Evolutionary conservation across 169 alveolate genomes (phyloP), one percentile per base, ranked within the genome.

Genomic region (Babesia caballi): DNA sequence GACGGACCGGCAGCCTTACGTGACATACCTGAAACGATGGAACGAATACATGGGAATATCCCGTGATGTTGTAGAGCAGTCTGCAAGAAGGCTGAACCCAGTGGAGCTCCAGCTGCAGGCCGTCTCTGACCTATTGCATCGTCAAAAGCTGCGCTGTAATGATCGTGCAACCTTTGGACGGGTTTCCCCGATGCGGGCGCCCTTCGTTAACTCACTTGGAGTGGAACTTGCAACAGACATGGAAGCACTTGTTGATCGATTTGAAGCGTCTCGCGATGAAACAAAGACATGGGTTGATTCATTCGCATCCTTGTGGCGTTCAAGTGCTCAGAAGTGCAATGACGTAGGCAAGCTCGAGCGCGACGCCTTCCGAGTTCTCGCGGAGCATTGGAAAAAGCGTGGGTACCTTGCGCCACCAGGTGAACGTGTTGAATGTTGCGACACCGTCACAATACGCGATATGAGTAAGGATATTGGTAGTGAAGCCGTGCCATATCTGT

Each of bases 81-180:
- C 70, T 2, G 66, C 85, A 15, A 38, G 69, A 33, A 42, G 21
- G 35, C 30, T 76, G 30, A 57, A 54, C 36, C 78, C 81, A n/a
- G 74, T 67, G 4, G 85, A 76, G 60, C 52, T 76, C 23, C 85
- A 76, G 32, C 44, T 76, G 41, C 85, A 76, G 36, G 57, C 76
- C 1, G 27, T 76, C 21, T 65, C 50, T 9, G 85, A 76, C 9
- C 19, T 76, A 66, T 40, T 76, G 57, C 32, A 67, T 21, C 46
- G 38, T 51, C 85, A 76, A 25, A 66, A 23, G 44, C 14, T 19
- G 57, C 52, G 61, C 4, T 57, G 51, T 7, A 19, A 19, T 25
- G 65, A 66, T 40, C 33, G 42, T 9, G 11, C 17, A n/a, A 27
- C 2, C 4, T 63, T 30, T 46, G 25, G 21, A 1, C 69, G 75